Evolutionary conservation across 2,329 filamentous ascomycete genomes (phyloP), one percentile per base, ranked within the genome.

Genomic region (Neonectria sp.): DNA sequence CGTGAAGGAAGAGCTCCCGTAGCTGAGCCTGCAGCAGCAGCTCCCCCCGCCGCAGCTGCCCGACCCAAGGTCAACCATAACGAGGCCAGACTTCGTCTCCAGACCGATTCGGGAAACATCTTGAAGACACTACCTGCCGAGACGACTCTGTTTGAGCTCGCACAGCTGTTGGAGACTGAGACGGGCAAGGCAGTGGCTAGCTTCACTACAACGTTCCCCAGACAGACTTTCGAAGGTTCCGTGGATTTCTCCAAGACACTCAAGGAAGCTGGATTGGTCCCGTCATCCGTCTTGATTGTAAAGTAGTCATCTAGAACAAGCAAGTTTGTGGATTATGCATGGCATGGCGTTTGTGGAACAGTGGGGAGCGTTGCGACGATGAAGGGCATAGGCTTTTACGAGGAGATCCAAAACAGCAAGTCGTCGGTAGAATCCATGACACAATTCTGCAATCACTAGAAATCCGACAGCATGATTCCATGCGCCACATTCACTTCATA

Each of bases 111-210:
- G 6, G 94, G 94, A 15, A 95, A 93, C 68, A 84, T 98, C 60
- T 91, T 92, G 83, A 98, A 97, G 87, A 95, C 93, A 0, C 91
- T 97, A 71, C 91, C 94, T 0, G 95, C 93, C 6, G 94, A 97
- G 65, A 97, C 95, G 3, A 98, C 96, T 0, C 84, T 99, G 12
- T 97, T 97, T 75, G 95, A 99, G 82, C 91, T 99, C 57, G 95
- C 93, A 0, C 90, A 95, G 74, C 88, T 91, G 65, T 79, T 99
- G 27, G 85, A 90, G 78, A 81, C 88, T 56, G 94, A 98, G 78
- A 90, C 89, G 56, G 94, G 93, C 0, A 80, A 89, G 6, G 82
- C 89, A 3, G 92, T 97, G 15, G 88, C 85, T 27, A 94, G 90
- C 74, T 98, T 99, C 79, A 90, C 92, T 2, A 93, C 92, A 74